Percentiles rank a stretch among this genome's conserved stretches.
These are phyloP conservation scores for Davidsoniella eucalypti DNA, from an alignment of 2,329 filamentous ascomycete genomes.

Conservation along the genomic window DNA sequence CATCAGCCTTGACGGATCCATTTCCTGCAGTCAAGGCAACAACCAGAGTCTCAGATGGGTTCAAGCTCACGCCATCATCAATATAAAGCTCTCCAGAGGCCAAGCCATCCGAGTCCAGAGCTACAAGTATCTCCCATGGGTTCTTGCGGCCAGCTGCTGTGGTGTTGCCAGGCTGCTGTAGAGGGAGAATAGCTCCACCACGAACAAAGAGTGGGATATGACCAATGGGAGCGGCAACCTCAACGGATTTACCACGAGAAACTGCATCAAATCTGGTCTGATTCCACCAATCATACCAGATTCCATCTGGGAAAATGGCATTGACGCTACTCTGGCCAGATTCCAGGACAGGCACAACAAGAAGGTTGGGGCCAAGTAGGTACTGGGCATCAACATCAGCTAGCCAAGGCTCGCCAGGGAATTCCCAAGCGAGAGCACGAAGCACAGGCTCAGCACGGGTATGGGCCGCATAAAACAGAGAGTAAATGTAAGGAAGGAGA, in stretches of 20 bases:
- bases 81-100: slow-evolving; percentile 56
- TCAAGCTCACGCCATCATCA: slow-evolving; percentile 57
- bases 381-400: slow-evolving; percentile 33
- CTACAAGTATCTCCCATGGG: slow-evolving; percentile 55
- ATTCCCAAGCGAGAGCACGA: slow-evolving; percentile 56
- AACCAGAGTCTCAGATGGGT: slow-evolving; percentile 37
- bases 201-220: slow-evolving; percentile 52
- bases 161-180: slow-evolving; percentile 43
- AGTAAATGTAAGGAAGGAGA: slow-evolving; percentile 72
- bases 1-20: slow-evolving; percentile 29
- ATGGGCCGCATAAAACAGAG: slow-evolving; percentile 45
- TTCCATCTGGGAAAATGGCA: slow-evolving; percentile 29
- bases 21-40: slow-evolving; percentile 32
- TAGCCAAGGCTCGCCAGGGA: slow-evolving; percentile 34
- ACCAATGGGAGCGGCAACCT: slow-evolving; percentile 14
- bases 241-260: slow-evolving; percentile 11
- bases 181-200: slow-evolving; percentile 47
- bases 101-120: slow-evolving; percentile 42
- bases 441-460: slow-evolving; percentile 46
- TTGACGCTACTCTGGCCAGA: slow-evolving; percentile 27
- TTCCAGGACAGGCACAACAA: slow-evolving; percentile 32
- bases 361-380: slow-evolving; percentile 31
- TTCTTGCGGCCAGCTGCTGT: slow-evolving; percentile 46
- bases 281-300: slow-evolving; percentile 38
- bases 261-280: slow-evolving; percentile 24